Evolutionary conservation across 345 rosid genomes (phyloP).

Genomic region (Eucalyptus pumila): DNA sequence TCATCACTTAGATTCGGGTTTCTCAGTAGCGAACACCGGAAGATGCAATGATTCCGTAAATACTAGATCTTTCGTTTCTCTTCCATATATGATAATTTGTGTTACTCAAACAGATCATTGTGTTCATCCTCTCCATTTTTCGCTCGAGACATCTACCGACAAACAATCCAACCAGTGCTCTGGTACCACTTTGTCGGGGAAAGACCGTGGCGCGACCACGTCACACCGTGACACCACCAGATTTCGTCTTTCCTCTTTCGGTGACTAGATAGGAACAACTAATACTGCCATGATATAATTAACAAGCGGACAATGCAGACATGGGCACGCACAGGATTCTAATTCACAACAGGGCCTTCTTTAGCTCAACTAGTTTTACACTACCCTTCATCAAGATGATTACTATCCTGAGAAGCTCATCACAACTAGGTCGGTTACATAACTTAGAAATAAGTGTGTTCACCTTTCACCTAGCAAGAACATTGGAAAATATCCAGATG

Average conservation of each 20-base stretch:
- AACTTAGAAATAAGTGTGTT: background rate
- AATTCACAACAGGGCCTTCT: background rate
- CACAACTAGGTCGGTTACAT: background rate
- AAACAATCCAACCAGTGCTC: background rate
- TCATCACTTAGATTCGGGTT: background rate
- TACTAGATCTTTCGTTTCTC: background rate
- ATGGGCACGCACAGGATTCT: background rate
- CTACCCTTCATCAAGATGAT: background rate
- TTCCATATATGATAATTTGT: background rate
- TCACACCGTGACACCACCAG: background rate
- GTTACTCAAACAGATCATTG: background rate
- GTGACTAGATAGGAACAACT: background rate
- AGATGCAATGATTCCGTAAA: background rate
- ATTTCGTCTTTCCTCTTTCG: background rate
- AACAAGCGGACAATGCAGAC: background rate
- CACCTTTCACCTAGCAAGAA: background rate
- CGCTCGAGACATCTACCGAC: background rate
- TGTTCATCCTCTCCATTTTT: background rate
- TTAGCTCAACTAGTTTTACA: background rate
- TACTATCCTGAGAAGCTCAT: background rate
- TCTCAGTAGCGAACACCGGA: background rate
- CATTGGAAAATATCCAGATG: rapidly evolving
- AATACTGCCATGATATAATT: background rate
- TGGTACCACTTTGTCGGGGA: background rate
- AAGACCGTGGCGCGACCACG: background rate